Percentiles rank a stretch among this genome's conserved stretches.
These are phyloP conservation scores for Raddia distichophylla DNA, from an alignment of 176 grass and related monocot species.

Conservation along the genomic window DNA sequence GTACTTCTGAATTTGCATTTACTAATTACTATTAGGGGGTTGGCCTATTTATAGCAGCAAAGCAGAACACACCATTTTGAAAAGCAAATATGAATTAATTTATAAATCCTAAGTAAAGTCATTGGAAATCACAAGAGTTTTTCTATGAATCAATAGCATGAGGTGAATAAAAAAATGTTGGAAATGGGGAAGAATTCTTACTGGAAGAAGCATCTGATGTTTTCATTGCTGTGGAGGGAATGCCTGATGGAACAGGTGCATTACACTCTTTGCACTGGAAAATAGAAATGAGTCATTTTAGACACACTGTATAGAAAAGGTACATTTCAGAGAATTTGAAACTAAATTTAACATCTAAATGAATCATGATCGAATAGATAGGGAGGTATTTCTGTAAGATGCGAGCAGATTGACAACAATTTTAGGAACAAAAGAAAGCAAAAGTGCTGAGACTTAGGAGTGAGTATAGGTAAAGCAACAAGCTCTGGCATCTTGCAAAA, in stretches of 20 bases:
- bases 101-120: not conserved
- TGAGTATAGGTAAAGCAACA: not conserved
- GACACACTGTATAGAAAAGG: not conserved
- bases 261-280: constrained; percentile 93
- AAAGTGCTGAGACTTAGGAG: constrained; percentile 3
- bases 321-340: constrained; percentile 33
- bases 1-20: constrained; percentile 17
- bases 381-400: not conserved
- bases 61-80: not conserved
- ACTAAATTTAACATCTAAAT: constrained; percentile 14
- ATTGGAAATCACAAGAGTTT: not conserved
- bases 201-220: constrained; percentile 68
- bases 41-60: not conserved
- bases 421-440: not conserved
- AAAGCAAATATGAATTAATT: constrained; percentile 14
- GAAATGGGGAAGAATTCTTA: constrained; percentile 51
- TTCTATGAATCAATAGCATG: not conserved
- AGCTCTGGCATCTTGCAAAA: not conserved
- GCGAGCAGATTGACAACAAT: not conserved
- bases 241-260: constrained; percentile 65
- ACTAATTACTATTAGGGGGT: not conserved
- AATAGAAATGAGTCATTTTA: constrained; percentile 25
- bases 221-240: constrained; percentile 64
- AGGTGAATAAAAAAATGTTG: not conserved
- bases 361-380: not conserved